Evolutionary conservation across 805 yeast genomes (phyloP).

Genomic region (Starmerella ratchasimensis): DNA sequence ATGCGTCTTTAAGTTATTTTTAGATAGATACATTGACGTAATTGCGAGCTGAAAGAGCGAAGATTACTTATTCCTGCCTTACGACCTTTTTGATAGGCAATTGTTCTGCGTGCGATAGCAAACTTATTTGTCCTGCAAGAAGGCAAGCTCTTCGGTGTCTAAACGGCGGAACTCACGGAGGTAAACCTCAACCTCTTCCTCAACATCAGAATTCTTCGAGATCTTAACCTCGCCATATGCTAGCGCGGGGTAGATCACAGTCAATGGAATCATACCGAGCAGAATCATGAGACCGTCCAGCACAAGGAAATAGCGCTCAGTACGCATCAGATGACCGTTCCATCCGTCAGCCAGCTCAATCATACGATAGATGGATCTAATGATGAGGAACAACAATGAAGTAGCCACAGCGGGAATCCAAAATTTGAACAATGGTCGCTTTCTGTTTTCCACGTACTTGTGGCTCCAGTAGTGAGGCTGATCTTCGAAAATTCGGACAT

Average conservation of each 20-base stretch:
- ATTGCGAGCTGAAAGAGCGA: no score
- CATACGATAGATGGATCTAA: slow-evolving; percentile 60
- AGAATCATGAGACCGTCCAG: slow-evolving; percentile 52
- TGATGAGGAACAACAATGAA: slow-evolving; percentile 41
- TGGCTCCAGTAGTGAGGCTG: slow-evolving; percentile 13
- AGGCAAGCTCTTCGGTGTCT: no score
- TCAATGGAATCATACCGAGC: slow-evolving; percentile 33
- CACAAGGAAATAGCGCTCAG: slow-evolving; percentile 44
- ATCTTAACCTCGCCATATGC: slow-evolving; percentile 35
- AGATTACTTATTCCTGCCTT: no score
- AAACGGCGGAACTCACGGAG: no score
- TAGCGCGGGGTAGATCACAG: slow-evolving; percentile 51
- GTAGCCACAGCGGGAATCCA: slow-evolving; percentile 20
- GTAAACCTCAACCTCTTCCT: no score
- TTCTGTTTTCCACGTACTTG: slow-evolving; percentile 10
- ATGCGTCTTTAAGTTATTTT: no score
- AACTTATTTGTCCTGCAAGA: no score
- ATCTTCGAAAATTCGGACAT: slow-evolving; percentile 5
- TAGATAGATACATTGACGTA: no score
- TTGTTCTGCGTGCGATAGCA: no score
- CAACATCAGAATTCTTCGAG: no score
- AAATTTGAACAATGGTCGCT: slow-evolving; percentile 16
- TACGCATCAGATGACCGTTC: slow-evolving; percentile 47
- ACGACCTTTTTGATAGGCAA: no score
- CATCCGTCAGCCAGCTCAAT: slow-evolving; percentile 63